Percentiles rank a stretch among this genome's conserved stretches.
phyloP scores from a whole-genome alignment of 257 asterid species.

The Prunella vulgaris region DNA sequence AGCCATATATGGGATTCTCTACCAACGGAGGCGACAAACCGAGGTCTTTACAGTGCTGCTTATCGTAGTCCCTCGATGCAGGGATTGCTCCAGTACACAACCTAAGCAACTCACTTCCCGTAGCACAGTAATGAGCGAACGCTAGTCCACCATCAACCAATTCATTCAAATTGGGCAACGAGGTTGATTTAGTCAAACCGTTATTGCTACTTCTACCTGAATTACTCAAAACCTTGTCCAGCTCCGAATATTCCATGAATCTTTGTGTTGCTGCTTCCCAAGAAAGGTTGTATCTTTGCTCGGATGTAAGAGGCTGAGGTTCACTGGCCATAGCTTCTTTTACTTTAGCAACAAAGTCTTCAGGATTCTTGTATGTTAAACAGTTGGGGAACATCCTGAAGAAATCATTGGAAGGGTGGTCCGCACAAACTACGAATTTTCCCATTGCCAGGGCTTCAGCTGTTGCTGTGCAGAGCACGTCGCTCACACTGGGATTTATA shows the following conservation, averaged over 20 bases:
- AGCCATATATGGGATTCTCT: constrained; percentile 90
- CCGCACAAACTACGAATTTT: constrained; percentile 90
- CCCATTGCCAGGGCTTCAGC: constrained; percentile 99
- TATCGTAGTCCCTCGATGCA: constrained; percentile 64
- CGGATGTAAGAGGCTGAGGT: constrained; percentile 84
- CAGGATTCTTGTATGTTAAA: constrained; percentile 76
- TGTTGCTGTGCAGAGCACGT: constrained; percentile 97
- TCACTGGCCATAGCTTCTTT: constrained; percentile 89
- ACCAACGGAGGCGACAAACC: constrained; percentile 77
- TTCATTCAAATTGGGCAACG: constrained; percentile 59
- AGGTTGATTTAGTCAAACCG: constrained; percentile 46
- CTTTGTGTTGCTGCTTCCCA: constrained; percentile 99
- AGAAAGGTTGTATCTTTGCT: constrained; percentile 72
- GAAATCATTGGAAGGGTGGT: constrained; percentile 96
- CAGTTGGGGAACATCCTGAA: constrained; percentile 93
- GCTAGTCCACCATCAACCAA: constrained; percentile 89
- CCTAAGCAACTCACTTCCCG: constrained; percentile 86
- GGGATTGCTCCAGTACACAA: constrained; percentile 88
- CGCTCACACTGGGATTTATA: constrained; percentile 95
- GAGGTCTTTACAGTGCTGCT: constrained; percentile 79
- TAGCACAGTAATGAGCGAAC: constrained; percentile 78
- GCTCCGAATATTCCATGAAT: constrained; percentile 81
- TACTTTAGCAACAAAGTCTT: constrained; percentile 84
- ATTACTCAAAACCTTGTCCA: constrained; percentile 49
- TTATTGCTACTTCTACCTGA: constrained; percentile 22